Evolutionary conservation across 306 rosid species (phyloP).

Genomic region (Parietaria judaica): DNA sequence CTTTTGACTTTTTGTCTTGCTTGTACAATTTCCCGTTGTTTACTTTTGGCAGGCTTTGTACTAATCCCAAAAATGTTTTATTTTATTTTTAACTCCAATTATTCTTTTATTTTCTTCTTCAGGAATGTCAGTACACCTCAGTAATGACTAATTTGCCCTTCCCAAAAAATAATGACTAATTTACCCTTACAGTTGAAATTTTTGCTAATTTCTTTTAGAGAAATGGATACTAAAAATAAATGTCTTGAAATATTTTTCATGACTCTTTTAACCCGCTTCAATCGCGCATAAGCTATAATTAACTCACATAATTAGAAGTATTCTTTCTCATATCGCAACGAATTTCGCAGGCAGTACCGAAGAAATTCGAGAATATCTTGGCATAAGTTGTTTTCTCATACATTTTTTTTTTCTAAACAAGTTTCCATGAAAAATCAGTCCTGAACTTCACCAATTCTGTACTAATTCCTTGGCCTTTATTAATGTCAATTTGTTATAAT

Average conservation of each 20-base stretch:
- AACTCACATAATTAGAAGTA: too few species aligned
- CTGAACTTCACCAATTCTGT: conserved; percentile 1
- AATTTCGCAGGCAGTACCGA: too few species aligned
- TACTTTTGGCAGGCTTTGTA: not conserved
- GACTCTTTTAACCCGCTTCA: too few species aligned
- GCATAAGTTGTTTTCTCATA: not conserved
- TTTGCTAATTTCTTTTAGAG: too few species aligned
- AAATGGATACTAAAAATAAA: too few species aligned
- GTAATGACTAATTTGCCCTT: not conserved
- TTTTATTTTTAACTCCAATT: not conserved
- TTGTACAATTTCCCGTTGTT: not conserved
- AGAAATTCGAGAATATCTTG: too few species aligned
- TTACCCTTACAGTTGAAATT: conserved; percentile 1
- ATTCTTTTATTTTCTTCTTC: conserved; percentile 10
- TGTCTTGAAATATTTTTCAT: too few species aligned
- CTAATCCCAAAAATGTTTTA: not conserved
- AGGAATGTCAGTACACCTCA: conserved; percentile 4
- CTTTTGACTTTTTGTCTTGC: not conserved
- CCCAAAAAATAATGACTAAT: not conserved
- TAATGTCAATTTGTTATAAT: not conserved
- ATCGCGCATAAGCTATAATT: too few species aligned
- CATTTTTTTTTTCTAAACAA: too few species aligned
- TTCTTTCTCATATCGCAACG: too few species aligned
- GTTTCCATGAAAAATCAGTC: not conserved
- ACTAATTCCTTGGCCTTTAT: not conserved